Conservation (phyloP, 768 basidiomycete species). For the Lactarius vividus region DNA sequence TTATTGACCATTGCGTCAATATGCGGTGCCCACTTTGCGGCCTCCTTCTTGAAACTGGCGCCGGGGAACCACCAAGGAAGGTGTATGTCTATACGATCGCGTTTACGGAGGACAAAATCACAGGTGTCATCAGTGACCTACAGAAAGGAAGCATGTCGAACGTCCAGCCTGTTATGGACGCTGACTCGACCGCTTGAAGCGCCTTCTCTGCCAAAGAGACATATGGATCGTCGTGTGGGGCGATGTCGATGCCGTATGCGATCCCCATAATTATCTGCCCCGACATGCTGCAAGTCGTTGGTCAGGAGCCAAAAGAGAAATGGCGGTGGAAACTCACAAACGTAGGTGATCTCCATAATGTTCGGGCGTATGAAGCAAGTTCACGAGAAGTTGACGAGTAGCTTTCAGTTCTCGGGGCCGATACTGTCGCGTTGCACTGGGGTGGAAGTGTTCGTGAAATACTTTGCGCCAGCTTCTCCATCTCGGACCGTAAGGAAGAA, state of each 20-base stretch:
- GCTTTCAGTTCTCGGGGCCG: constrained; percentile 20
- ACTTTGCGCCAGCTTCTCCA: constrained; percentile 22
- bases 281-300: constrained; percentile 20
- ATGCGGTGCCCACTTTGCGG: constrained; percentile 23
- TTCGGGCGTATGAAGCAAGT: constrained; percentile 20
- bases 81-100: constrained; percentile 22
- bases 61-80: constrained; percentile 33
- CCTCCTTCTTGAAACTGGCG: constrained; percentile 31
- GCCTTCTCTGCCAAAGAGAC: constrained; percentile 26
- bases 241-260: constrained; percentile 28
- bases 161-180: constrained; percentile 21
- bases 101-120: neutral
- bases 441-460: constrained; percentile 22
- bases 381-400: constrained; percentile 20
- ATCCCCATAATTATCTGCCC: constrained; percentile 29
- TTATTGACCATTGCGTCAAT: constrained; percentile 29
- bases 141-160: constrained; percentile 27
- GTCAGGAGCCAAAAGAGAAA: constrained; percentile 1
- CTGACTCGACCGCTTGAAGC: constrained; percentile 22
- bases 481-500: constrained; percentile 21
- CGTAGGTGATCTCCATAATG: constrained; percentile 17
- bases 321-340: constrained; percentile 6
- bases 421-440: constrained; percentile 17
- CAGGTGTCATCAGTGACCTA: constrained; percentile 8
- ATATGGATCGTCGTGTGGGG: constrained; percentile 27